Percentiles rank a stretch among this genome's conserved stretches.
phyloP scores from a whole-genome alignment of 495 filamentous ascomycete species.

The Neurospora hispaniola region DNA sequence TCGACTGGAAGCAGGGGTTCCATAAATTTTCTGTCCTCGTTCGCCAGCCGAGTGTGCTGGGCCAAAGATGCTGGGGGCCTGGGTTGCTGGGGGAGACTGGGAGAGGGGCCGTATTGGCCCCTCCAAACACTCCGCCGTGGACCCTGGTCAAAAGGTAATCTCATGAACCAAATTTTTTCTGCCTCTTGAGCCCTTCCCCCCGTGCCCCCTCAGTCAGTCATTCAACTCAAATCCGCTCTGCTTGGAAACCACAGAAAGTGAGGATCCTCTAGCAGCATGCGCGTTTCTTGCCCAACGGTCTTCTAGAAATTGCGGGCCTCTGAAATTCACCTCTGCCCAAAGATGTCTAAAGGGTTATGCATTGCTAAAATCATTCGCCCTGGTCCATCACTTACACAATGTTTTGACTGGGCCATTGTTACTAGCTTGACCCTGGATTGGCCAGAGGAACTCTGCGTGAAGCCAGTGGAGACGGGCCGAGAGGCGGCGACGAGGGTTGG shows the following conservation, averaged over 20 bases:
- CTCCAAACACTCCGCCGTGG: constrained; percentile 7
- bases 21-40: constrained; percentile 23
- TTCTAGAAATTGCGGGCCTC: constrained; percentile 36
- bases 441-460: constrained; percentile 8
- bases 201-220: constrained; percentile 16
- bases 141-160: constrained; percentile 26
- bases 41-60: constrained; percentile 39
- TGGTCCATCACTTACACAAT: constrained; percentile 19
- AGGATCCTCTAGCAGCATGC: constrained; percentile 21
- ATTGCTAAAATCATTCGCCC: constrained; percentile 34
- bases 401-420: constrained; percentile 13
- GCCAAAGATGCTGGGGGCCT: constrained; percentile 12
- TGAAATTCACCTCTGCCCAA: constrained; percentile 4
- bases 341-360: constrained; percentile 31
- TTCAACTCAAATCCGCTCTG: not conserved
- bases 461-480: constrained; percentile 6
- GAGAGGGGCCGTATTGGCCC: constrained; percentile 2
- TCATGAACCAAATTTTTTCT: constrained; percentile 27
- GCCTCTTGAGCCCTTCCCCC: constrained; percentile 15
- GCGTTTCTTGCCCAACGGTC: constrained; percentile 36
- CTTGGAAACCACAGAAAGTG: constrained; percentile 1
- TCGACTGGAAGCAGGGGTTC: constrained; percentile 2
- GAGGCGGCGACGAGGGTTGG: constrained; percentile 5
- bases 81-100: constrained; percentile 1
- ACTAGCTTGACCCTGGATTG: constrained; percentile 18